These are phyloP conservation scores for Podospora didyma DNA, from an alignment of 495 filamentous ascomycete genomes.

Conservation along the genomic window DNA sequence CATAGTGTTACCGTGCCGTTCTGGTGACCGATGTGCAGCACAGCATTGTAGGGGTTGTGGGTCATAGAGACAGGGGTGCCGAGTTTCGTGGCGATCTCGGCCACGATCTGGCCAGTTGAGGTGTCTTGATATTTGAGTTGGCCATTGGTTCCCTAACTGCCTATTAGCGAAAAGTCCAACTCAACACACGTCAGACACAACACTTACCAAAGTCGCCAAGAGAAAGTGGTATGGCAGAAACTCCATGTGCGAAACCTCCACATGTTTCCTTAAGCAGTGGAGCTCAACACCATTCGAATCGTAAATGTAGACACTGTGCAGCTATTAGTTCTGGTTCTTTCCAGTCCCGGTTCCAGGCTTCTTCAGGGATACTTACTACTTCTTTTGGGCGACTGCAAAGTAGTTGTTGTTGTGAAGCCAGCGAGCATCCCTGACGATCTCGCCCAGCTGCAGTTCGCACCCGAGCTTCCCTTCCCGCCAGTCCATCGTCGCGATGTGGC, in stretches of 20 bases:
- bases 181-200: background rate
- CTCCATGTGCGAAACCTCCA: conserved; percentile 92
- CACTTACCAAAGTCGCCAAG: conserved; percentile 73
- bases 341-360: background rate
- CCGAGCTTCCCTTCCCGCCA: conserved; percentile 89
- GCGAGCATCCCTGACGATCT: conserved; percentile 82
- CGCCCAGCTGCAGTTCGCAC: conserved; percentile 83
- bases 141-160: conserved; percentile 66
- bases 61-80: conserved; percentile 79
- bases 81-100: conserved; percentile 75
- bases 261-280: conserved; percentile 82
- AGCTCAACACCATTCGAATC: conserved; percentile 84
- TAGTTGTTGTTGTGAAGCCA: conserved; percentile 96
- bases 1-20: conserved; percentile 92
- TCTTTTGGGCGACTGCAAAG: conserved; percentile 98
- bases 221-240: conserved; percentile 97
- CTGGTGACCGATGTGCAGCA: conserved; percentile 86
- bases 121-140: conserved; percentile 93
- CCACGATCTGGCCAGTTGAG: conserved; percentile 81
- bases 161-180: conserved; percentile 19
- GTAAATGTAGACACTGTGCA: conserved; percentile 70
- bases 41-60: conserved; percentile 88
- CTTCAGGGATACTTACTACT: conserved; percentile 42
- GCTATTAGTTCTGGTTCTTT: background rate
- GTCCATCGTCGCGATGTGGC: conserved; percentile 95